These are phyloP conservation scores for Thozetella sp. DNA, from an alignment of 495 filamentous ascomycete genomes.

Conservation along the genomic window DNA sequence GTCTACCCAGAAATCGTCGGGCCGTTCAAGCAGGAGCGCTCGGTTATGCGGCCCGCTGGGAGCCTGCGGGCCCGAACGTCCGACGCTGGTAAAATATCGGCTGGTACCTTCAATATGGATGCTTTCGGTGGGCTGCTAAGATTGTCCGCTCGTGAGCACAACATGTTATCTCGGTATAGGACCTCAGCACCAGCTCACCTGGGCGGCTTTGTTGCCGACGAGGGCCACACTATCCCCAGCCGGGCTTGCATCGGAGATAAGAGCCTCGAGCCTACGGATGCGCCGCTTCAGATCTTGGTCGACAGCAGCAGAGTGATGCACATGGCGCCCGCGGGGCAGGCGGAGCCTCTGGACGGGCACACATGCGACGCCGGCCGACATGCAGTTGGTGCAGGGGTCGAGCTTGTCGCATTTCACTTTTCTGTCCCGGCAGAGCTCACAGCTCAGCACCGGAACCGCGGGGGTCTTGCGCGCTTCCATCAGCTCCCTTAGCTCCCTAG, in stretches of 20 bases:
- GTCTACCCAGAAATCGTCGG: not conserved
- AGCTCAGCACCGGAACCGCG: not conserved
- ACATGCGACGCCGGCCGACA: constrained; percentile 6
- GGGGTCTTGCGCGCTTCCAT: not conserved
- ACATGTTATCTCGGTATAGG: too few relatives aligned
- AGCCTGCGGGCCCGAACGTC: not conserved
- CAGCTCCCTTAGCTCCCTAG: not conserved
- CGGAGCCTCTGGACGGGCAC: constrained; percentile 14
- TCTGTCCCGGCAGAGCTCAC: constrained; percentile 5
- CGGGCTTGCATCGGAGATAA: not conserved
- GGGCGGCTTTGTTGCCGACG: not conserved
- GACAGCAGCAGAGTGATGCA: constrained; percentile 2
- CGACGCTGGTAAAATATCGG: not conserved
- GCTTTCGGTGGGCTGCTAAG: too few relatives aligned
- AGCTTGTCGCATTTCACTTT: constrained; percentile 19
- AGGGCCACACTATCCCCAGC: not conserved
- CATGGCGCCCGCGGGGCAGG: constrained; percentile 13
- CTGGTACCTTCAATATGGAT: not conserved
- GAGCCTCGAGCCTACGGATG: constrained; percentile 1
- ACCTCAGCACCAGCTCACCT: not conserved
- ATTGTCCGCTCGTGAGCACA: too few relatives aligned
- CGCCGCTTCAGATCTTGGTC: not conserved
- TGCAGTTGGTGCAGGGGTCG: constrained; percentile 14
- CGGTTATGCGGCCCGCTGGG: not conserved
- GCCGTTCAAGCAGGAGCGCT: not conserved